A percentile compares a stretch with the other conserved stretches of the same genome.
Conservation (phyloP, 2,329 filamentous ascomycete genomes). For the Cordyceps fumosorosea region DNA sequence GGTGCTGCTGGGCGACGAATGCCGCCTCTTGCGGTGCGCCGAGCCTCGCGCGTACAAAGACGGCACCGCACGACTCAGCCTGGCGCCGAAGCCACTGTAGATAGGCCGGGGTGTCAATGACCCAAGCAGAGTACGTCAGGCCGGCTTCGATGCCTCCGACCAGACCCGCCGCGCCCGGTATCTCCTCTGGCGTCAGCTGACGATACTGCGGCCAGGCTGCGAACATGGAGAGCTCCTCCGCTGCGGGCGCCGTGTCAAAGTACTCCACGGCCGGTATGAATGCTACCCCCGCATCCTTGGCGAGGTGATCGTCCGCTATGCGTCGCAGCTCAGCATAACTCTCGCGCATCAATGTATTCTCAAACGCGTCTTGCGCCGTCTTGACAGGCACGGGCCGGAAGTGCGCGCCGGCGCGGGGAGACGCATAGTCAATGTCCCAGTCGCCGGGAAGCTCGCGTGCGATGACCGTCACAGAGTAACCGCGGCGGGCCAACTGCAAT, state of each 20-base stretch:
- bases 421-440: slow-evolving; percentile 9
- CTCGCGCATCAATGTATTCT: slow-evolving; percentile 1
- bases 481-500: slow-evolving; percentile 4
- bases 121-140: slow-evolving; percentile 1
- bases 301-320: not conserved
- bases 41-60: not conserved
- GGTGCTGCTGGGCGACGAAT: not conserved
- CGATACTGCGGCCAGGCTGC: not conserved
- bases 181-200: not conserved
- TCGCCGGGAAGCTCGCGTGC: slow-evolving; percentile 1
- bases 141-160: not conserved
- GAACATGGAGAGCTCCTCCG: not conserved
- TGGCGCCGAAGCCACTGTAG: slow-evolving; percentile 1
- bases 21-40: not conserved
- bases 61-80: not conserved
- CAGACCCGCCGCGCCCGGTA: not conserved
- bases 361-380: not conserved
- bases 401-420: slow-evolving; percentile 2
- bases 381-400: slow-evolving; percentile 3
- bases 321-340: slow-evolving; percentile 1
- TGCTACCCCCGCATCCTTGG: not conserved
- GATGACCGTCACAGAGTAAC: not conserved
- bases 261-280: slow-evolving; percentile 1
- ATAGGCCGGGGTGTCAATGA: slow-evolving; percentile 3
- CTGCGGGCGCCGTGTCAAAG: not conserved